These are phyloP conservation scores for Xylaria sp. DNA, from an alignment of 2,329 filamentous ascomycete genomes.

Conservation along the genomic window DNA sequence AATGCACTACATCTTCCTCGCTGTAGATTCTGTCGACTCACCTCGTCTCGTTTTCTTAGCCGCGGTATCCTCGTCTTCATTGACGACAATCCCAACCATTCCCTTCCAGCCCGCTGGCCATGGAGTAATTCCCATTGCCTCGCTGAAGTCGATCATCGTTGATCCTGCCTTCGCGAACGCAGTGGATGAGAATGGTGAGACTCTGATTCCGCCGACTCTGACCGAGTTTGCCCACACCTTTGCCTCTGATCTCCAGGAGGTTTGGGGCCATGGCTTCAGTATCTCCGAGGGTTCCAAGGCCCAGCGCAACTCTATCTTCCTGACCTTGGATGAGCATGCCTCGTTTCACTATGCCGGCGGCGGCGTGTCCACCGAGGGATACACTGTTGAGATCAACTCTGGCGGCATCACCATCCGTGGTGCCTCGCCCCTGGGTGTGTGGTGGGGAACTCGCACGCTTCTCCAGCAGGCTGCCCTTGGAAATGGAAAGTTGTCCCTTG, in stretches of 20 bases:
- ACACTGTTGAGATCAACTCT: conserved; percentile 39
- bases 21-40: background rate
- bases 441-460: conserved; percentile 54
- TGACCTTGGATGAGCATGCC: conserved; percentile 41
- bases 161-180: conserved; percentile 37
- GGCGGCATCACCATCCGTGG: conserved; percentile 43
- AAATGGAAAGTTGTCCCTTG: conserved; percentile 37
- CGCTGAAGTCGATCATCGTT: conserved; percentile 38
- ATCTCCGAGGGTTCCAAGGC: conserved; percentile 27
- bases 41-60: conserved; percentile 5
- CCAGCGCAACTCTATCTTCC: conserved; percentile 35
- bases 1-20: background rate
- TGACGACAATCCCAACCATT: conserved; percentile 33
- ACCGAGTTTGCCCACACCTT: conserved; percentile 45
- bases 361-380: conserved; percentile 44
- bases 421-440: conserved; percentile 49
- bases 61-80: conserved; percentile 17
- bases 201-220: conserved; percentile 47
- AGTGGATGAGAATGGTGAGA: conserved; percentile 42
- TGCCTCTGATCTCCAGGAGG: conserved; percentile 31
- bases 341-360: conserved; percentile 42
- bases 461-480: conserved; percentile 45
- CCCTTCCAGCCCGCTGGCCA: conserved; percentile 29
- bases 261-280: conserved; percentile 30
- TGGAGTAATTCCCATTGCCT: conserved; percentile 28